A percentile compares a stretch with the other conserved stretches of the same genome.
phyloP scores from a whole-genome alignment of 225 moss, liverwort and hornwort species.

The Sphagnum contortum region DNA sequence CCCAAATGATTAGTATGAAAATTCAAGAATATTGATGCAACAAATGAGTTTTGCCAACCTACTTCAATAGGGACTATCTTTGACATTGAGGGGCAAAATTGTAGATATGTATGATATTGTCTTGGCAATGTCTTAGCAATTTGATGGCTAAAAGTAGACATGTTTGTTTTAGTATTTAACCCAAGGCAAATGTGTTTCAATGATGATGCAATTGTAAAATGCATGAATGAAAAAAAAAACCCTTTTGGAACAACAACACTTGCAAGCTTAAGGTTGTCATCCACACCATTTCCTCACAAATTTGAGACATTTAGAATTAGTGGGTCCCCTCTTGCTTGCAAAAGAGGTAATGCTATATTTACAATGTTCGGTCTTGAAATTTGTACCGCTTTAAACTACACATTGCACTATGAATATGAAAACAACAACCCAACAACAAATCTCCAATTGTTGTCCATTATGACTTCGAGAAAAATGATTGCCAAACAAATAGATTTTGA shows the following conservation, averaged over 20 bases:
- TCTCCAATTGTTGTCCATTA: neutral
- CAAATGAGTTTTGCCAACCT: no score
- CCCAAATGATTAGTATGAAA: no score
- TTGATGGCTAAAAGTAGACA: no score
- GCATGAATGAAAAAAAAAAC: conserved; percentile 17
- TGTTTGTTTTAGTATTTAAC: conserved; percentile 7
- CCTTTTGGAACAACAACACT: conserved; percentile 11
- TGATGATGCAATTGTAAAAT: conserved; percentile 28
- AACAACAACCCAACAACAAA: conserved; percentile 72
- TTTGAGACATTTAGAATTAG: conserved; percentile 12
- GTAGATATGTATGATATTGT: no score
- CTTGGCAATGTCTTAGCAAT: no score
- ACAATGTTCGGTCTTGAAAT: no score
- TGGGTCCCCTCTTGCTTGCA: conserved; percentile 18
- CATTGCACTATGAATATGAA: conserved; percentile 4
- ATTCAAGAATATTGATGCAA: no score
- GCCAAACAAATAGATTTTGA: conserved; percentile 34
- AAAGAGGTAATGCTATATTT: no score
- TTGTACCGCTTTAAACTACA: no score
- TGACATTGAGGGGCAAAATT: no score
- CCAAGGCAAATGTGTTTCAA: conserved; percentile 24
- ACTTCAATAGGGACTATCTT: no score
- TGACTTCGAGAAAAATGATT: no score
- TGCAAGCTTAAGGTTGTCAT: conserved; percentile 31
- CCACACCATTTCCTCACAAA: conserved; percentile 34